Evolutionary conservation across 2,329 filamentous ascomycete genomes (phyloP), one percentile per base, ranked within the genome.

Genomic region (Trichoderma brevicompactum): DNA sequence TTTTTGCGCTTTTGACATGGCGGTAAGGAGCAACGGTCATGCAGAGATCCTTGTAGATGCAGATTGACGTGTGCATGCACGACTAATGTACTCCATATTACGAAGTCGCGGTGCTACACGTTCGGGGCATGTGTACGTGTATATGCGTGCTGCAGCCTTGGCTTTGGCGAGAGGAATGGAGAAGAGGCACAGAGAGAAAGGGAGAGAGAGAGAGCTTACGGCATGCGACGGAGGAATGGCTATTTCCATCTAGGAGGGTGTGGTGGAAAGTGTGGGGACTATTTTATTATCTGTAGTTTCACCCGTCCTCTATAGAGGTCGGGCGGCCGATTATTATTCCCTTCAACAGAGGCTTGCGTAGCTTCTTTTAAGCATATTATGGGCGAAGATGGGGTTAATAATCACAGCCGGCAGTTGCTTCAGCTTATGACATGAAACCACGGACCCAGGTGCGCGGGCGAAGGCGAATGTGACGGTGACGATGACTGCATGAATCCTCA

Each of bases 11-110:
- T 44, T 62, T 36, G 59, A 62, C 59, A 44, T 62, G 59, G 59
- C 59, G 59, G 59, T 62, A 62, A 62, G 49, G 40, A 41, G 38
- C 46, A 40, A 61, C 46, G 23, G 36, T 43, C 58, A 28, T 50
- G 36, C 58, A 50, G 46, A 50, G 46, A 61, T 19, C 59, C 59
- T 52, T 54, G 59, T 46, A 63, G 49, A 63, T 54, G 59, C 49
- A 63, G 59, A 43, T 63, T 54, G 59, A 63, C 59, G 59, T 54
- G 49, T 63, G 59, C 49, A 63, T 63, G 59, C 59, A 63, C 23
- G 17, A 10, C 49, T 52, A 46, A 63, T 54, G 40, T 53, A 62
- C 59, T 54, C 49, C 59, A 63, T 54, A 32, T 46, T 61, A 41
- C 46, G 23, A 28, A 23, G 32, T 43, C 7, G 36, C 40, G 34